These are phyloP conservation scores for Drechslerella stenobrocha DNA, from an alignment of 2,329 filamentous ascomycete genomes.

Conservation along the genomic window DNA sequence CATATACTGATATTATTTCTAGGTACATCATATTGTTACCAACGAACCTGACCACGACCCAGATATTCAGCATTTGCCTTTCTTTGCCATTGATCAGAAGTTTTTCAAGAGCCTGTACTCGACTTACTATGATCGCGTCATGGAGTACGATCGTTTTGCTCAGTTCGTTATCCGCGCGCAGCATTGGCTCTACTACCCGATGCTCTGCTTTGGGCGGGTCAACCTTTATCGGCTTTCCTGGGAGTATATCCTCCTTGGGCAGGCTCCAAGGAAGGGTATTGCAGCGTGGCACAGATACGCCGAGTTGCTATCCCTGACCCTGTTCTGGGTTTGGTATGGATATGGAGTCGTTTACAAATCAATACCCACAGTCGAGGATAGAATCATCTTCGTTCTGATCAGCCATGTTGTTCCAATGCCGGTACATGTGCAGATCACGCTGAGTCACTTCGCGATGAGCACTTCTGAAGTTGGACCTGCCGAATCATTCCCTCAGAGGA, in stretches of 20 bases:
- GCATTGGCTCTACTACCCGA: conserved; percentile 78
- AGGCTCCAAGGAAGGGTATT: conserved; percentile 72
- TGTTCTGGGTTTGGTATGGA: conserved; percentile 87
- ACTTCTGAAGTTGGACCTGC: conserved; percentile 79
- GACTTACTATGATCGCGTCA: conserved; percentile 79
- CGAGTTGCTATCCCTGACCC: conserved; percentile 73
- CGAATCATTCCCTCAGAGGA: conserved; percentile 86
- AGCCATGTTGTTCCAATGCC: conserved; percentile 80
- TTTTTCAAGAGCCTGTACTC: conserved; percentile 73
- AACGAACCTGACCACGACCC: conserved; percentile 95
- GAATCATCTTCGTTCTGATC: conserved; percentile 74
- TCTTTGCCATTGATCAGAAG: conserved; percentile 83
- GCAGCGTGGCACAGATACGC: conserved; percentile 82
- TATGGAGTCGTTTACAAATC: conserved; percentile 76
- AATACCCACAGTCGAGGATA: conserved; percentile 70
- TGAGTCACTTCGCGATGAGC: conserved; percentile 92
- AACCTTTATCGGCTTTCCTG: conserved; percentile 83
- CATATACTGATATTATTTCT: conserved; percentile 1
- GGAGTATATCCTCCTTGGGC: conserved; percentile 71
- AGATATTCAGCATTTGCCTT: conserved; percentile 87
- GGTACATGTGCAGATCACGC: conserved; percentile 84
- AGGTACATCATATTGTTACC: conserved; percentile 86
- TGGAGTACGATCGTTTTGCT: conserved; percentile 75
- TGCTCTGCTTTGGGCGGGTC: conserved; percentile 80
- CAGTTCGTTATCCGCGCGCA: conserved; percentile 73